Percentiles rank a stretch among this genome's conserved stretches.
Evolutionary conservation across 2,329 filamentous ascomycete species (phyloP).

Genomic region (Rugonectria rugulosa): DNA sequence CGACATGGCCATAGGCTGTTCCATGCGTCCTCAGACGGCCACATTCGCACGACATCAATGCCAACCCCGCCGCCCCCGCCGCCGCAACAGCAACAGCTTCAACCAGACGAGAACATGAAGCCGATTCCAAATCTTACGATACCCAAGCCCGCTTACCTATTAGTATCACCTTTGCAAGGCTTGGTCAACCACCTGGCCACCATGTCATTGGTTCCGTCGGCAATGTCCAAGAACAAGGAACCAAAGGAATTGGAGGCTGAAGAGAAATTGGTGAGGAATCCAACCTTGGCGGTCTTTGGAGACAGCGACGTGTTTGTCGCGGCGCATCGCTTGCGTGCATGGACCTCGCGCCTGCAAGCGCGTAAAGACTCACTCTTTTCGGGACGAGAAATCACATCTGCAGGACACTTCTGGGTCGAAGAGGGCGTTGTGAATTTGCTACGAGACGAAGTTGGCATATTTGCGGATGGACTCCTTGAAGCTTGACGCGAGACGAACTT

Average conservation of each 20-base stretch:
- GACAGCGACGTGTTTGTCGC: constrained; percentile 78
- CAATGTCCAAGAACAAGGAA: constrained; percentile 34
- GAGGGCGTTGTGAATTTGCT: constrained; percentile 51
- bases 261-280: constrained; percentile 63
- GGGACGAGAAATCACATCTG: constrained; percentile 57
- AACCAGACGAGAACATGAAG: constrained; percentile 40
- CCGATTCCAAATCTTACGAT: constrained; percentile 44
- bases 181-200: constrained; percentile 68
- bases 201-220: constrained; percentile 58
- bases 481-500: constrained; percentile 3
- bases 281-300: constrained; percentile 77
- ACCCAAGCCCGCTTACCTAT: constrained; percentile 62
- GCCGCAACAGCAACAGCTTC: constrained; percentile 10
- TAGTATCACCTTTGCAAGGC: constrained; percentile 73
- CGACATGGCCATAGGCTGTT: constrained; percentile 28
- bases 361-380: constrained; percentile 54
- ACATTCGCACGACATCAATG: constrained; percentile 21
- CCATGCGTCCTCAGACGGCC: constrained; percentile 13
- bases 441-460: constrained; percentile 36
- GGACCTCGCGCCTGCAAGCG: constrained; percentile 64
- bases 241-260: constrained; percentile 49
- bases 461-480: constrained; percentile 35
- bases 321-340: constrained; percentile 68
- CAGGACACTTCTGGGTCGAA: constrained; percentile 71
- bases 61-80: too few species aligned